Evolutionary conservation across 768 basidiomycete genomes (phyloP).

Genomic region (Pleurotus cornucopiae): DNA sequence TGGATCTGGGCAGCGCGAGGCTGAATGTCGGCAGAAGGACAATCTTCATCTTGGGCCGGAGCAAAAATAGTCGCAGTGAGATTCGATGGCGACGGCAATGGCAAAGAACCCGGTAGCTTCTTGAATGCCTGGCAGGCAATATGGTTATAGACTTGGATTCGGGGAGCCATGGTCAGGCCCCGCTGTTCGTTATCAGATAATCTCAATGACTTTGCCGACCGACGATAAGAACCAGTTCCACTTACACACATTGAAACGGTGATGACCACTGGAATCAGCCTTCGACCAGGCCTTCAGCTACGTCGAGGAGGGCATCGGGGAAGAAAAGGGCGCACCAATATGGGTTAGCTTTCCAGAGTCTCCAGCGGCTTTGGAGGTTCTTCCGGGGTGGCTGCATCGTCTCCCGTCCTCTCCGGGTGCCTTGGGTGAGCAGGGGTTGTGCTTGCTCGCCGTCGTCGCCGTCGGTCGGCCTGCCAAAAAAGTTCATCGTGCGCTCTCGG

Average conservation of each 20-base stretch:
- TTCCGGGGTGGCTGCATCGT: not conserved
- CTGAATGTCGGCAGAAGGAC: conserved; percentile 48
- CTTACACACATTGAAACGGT: conserved; percentile 63
- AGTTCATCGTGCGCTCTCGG: not conserved
- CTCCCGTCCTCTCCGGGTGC: not conserved
- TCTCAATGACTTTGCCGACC: conserved; percentile 10
- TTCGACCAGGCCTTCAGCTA: conserved; percentile 21
- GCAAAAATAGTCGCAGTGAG: not conserved
- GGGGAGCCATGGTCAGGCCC: conserved; percentile 74
- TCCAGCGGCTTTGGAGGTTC: not conserved
- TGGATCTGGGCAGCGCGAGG: conserved; percentile 71
- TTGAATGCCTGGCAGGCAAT: conserved; percentile 62
- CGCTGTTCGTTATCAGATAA: conserved; percentile 39
- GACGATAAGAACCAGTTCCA: conserved; percentile 8
- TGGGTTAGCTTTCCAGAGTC: conserved; percentile 33
- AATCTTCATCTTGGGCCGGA: conserved; percentile 4
- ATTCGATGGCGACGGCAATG: conserved; percentile 1
- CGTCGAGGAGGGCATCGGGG: not conserved
- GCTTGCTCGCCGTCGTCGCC: conserved; percentile 2
- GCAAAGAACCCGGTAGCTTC: not conserved
- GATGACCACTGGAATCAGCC: conserved; percentile 72
- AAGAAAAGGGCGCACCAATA: conserved; percentile 32
- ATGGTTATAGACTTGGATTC: conserved; percentile 76
- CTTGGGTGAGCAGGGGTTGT: not conserved
- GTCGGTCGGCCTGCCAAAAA: conserved; percentile 5